phyloP scores from a whole-genome alignment of 2,329 filamentous ascomycete genomes.

The Dothiorella sarmentorum region DNA sequence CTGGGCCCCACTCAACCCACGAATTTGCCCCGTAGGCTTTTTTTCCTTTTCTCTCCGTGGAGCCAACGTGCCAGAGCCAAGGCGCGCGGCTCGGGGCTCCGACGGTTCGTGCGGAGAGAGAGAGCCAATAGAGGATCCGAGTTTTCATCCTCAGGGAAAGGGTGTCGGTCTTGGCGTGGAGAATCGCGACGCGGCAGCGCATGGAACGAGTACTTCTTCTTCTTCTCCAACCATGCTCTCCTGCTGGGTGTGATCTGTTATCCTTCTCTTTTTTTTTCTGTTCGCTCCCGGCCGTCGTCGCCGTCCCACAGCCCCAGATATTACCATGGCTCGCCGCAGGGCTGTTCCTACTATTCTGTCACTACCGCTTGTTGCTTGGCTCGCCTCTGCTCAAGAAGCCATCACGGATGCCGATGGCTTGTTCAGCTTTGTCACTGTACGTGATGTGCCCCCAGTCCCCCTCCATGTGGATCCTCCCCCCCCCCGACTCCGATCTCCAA shows the following conservation, averaged over 20 bases:
- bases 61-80: no score
- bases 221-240: background rate
- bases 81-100: background rate
- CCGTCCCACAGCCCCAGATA: background rate
- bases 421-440: slow-evolving; percentile 13
- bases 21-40: no score
- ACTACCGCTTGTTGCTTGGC: background rate
- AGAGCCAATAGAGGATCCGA: slow-evolving; percentile 9
- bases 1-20: no score
- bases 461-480: background rate
- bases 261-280: background rate
- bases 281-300: background rate
- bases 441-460: background rate
- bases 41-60: no score
- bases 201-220: background rate
- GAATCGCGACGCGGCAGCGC: background rate
- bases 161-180: background rate
- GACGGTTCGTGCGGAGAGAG: background rate
- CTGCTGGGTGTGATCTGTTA: no score
- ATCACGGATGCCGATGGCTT: slow-evolving; percentile 3
- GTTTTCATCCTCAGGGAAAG: background rate
- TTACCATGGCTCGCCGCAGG: background rate
- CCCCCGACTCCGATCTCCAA: no score
- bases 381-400: background rate
- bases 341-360: background rate